Base-by-base conservation (phyloP, 106 monocot species). In the Dendrobium nobile region DNA sequence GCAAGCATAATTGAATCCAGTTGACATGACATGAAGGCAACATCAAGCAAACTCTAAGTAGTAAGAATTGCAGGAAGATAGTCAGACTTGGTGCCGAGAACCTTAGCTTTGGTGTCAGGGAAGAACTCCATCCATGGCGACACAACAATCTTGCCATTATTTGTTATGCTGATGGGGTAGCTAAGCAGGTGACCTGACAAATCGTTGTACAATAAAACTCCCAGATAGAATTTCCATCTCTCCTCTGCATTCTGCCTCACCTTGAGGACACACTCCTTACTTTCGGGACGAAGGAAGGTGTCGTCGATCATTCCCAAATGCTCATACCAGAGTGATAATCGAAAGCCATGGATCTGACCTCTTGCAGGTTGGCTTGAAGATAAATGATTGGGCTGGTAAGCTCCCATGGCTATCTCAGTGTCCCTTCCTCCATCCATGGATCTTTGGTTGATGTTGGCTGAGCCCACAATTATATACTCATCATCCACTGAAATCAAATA, bases 281-380 rank as follows among this genome's bases (percentile, higher is more conserved):
- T 83, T 58, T 83, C 83, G 13, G 83, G 83, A 2, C 13, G 54
- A 3, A 79, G 78, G 77, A 83, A 83, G 5, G 72, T 41, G 3
- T 58, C 73, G 3, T 83, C 83, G 7, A 41, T 16, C 75, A 80
- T 51, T 9, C 88, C 84, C 2, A 89, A 78, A 72, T 91, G 91
- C 79, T 91, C 88, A 4, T 80, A 84, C 91, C 91, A 91, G 9
- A 91, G 79, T 0, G 87, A 74, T 76, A 87, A 4, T 47, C 91
- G 82, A 80, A 91, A 91, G 0, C 85, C 88, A 17, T 91, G 87
- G 80, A 91, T 82, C 41, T 91, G 81, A 11, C 89, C 87, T 78
- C 80, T 74, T 0, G 86, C 82, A 17, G 79, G 80, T 54, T 54
- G 78, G 59, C 9, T 27, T 2, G 82, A 58, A n/a, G 42, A 59